Percentiles rank a stretch among this genome's conserved stretches.
Evolutionary conservation across 2,329 filamentous ascomycete species (phyloP).

Genomic region (Colletotrichum navitas): DNA sequence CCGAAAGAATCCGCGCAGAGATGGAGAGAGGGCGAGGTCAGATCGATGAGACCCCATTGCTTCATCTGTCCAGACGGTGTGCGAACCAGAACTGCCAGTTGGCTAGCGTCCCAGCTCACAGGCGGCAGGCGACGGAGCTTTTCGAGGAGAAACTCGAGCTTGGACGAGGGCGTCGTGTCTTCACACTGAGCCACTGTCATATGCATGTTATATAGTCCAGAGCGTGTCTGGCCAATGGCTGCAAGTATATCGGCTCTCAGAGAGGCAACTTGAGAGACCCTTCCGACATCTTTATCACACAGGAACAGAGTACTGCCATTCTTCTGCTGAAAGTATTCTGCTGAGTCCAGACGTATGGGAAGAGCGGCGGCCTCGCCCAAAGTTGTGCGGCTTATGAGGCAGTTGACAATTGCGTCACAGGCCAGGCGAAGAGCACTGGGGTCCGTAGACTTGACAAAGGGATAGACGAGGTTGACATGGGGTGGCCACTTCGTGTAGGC

Average conservation of each 20-base stretch:
- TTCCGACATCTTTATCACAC: constrained; percentile 47
- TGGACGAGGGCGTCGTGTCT: constrained; percentile 54
- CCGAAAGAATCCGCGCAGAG: constrained; percentile 9
- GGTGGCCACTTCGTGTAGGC: constrained; percentile 73
- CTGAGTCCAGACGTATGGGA: constrained; percentile 53
- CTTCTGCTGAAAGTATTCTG: constrained; percentile 63
- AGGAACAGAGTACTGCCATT: constrained; percentile 65
- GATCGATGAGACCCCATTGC: constrained; percentile 65
- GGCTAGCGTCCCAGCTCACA: constrained; percentile 61
- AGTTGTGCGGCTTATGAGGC: constrained; percentile 45
- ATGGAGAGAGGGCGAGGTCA: constrained; percentile 43
- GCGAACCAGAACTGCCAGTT: constrained; percentile 67
- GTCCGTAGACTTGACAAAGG: constrained; percentile 63
- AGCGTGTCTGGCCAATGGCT: constrained; percentile 50
- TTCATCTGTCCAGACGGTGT: constrained; percentile 65
- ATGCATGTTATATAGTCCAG: constrained; percentile 59
- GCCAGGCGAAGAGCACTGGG: constrained; percentile 60
- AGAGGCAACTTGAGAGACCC: constrained; percentile 45
- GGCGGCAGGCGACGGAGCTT: constrained; percentile 64
- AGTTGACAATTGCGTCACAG: constrained; percentile 54
- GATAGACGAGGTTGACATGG: constrained; percentile 76
- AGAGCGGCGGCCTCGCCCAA: constrained; percentile 29
- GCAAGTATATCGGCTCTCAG: constrained; percentile 54
- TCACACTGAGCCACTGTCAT: constrained; percentile 72
- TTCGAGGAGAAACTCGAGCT: constrained; percentile 64